These are phyloP conservation scores for Ciborinia camelliae DNA, from an alignment of 2,329 filamentous ascomycete genomes.

Conservation along the genomic window DNA sequence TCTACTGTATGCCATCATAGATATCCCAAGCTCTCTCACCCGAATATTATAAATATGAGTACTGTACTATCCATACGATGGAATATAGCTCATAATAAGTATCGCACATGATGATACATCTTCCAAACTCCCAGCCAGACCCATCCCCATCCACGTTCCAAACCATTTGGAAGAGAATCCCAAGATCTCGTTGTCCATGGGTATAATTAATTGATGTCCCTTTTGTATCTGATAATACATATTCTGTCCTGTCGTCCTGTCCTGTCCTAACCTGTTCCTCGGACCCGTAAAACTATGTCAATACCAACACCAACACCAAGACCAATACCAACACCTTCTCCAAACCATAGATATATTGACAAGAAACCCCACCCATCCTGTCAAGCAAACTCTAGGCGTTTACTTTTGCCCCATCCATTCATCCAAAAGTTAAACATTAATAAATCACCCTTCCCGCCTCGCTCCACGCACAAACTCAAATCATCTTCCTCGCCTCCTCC, in stretches of 20 bases:
- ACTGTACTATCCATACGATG: no score
- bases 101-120: no score
- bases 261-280: background rate
- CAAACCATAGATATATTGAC: background rate
- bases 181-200: background rate
- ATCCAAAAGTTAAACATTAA: slow-evolving; percentile 2
- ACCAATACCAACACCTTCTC: background rate
- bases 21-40: no score
- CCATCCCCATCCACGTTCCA: background rate
- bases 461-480: background rate
- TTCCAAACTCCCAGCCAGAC: background rate
- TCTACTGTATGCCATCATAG: no score
- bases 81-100: no score
- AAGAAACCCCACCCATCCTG: background rate
- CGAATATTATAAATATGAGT: no score
- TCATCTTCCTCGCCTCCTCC: slow-evolving; percentile 7
- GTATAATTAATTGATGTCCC: background rate
- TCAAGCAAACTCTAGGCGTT: background rate
- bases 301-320: background rate
- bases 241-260: background rate
- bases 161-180: no score
- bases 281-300: no score
- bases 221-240: background rate
- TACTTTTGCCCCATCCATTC: background rate
- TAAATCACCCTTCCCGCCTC: background rate